Conservation (phyloP, 2,329 filamentous ascomycete species). For the Microdochium paspali region DNA sequence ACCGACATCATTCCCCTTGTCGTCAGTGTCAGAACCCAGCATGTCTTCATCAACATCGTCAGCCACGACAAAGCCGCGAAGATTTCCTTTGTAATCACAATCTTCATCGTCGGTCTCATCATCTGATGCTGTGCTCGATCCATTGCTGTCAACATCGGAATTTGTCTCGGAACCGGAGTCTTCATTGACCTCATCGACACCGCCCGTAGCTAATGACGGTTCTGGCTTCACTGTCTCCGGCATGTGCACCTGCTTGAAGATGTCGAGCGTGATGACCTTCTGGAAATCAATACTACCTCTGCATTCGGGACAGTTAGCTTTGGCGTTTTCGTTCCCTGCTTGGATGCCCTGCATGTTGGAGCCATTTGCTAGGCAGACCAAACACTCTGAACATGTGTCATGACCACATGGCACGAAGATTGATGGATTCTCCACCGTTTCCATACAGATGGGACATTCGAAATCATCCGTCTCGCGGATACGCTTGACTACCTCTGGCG, state of each 20-base stretch:
- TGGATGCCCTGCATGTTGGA: slow-evolving; percentile 42
- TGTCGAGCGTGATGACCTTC: slow-evolving; percentile 62
- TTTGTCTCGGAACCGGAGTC: slow-evolving; percentile 24
- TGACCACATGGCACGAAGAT: slow-evolving; percentile 83
- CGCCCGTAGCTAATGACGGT: neutral
- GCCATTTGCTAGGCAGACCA: slow-evolving; percentile 57
- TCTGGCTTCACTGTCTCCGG: slow-evolving; percentile 31
- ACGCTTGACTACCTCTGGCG: slow-evolving; percentile 51
- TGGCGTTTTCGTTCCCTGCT: slow-evolving; percentile 47
- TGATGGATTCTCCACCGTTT: slow-evolving; percentile 62
- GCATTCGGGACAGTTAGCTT: slow-evolving; percentile 67
- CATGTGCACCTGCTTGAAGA: slow-evolving; percentile 67
- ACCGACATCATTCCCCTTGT: slow-evolving; percentile 19
- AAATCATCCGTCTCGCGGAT: slow-evolving; percentile 52
- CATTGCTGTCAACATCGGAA: slow-evolving; percentile 16
- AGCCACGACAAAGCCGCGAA: slow-evolving; percentile 20
- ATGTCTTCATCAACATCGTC: slow-evolving; percentile 17
- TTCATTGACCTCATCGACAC: slow-evolving; percentile 23
- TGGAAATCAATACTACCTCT: slow-evolving; percentile 56
- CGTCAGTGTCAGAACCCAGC: slow-evolving; percentile 14
- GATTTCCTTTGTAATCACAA: slow-evolving; percentile 19
- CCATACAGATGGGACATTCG: slow-evolving; percentile 77
- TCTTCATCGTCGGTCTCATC: slow-evolving; percentile 20
- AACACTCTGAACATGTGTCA: slow-evolving; percentile 67
- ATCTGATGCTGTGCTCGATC: slow-evolving; percentile 4